These are phyloP conservation scores for Boletellus ananas DNA, from an alignment of 768 basidiomycete species.

Conservation along the genomic window DNA sequence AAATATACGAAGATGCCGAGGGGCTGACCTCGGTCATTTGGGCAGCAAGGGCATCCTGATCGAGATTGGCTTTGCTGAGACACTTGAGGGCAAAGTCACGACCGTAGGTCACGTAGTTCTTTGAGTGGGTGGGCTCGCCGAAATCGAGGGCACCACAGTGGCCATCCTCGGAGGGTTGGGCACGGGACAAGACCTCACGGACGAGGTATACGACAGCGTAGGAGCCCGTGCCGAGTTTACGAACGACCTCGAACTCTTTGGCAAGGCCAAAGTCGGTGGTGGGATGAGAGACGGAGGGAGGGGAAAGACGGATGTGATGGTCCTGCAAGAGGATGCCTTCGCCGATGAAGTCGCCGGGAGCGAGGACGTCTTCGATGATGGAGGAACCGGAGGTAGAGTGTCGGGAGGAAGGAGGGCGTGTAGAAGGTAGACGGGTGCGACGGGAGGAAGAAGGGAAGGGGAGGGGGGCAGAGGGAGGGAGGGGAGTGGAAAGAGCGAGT, in stretches of 20 bases:
- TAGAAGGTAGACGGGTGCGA: slow-evolving; percentile 33
- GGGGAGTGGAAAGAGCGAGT: slow-evolving; percentile 35
- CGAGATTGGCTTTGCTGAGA: slow-evolving; percentile 89
- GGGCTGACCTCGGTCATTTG: slow-evolving; percentile 83
- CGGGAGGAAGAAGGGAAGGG: slow-evolving; percentile 31
- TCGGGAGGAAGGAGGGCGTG: slow-evolving; percentile 19
- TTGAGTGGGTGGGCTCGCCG: slow-evolving; percentile 37
- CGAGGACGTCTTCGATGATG: slow-evolving; percentile 50
- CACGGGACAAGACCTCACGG: slow-evolving; percentile 53
- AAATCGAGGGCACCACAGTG: slow-evolving; percentile 54
- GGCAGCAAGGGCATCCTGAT: slow-evolving; percentile 79
- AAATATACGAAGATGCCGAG: slow-evolving; percentile 6
- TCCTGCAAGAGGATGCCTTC: slow-evolving; percentile 64
- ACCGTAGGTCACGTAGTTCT: slow-evolving; percentile 52
- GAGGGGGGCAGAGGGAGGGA: slow-evolving; percentile 31
- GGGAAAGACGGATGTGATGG: slow-evolving; percentile 59
- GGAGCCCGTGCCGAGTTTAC: slow-evolving; percentile 81
- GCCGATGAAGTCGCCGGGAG: slow-evolving; percentile 70
- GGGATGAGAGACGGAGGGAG: slow-evolving; percentile 30
- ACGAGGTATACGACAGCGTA: slow-evolving; percentile 96
- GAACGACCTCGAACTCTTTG: slow-evolving; percentile 76
- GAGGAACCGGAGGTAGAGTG: slow-evolving; percentile 32
- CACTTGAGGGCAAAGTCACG: slow-evolving; percentile 94
- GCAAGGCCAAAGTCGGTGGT: slow-evolving; percentile 46
- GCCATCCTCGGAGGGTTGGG: slow-evolving; percentile 46